A percentile compares a stretch with the other conserved stretches of the same genome.
Conservation (phyloP, 768 basidiomycete species). For the Lentinula guzmanii region DNA sequence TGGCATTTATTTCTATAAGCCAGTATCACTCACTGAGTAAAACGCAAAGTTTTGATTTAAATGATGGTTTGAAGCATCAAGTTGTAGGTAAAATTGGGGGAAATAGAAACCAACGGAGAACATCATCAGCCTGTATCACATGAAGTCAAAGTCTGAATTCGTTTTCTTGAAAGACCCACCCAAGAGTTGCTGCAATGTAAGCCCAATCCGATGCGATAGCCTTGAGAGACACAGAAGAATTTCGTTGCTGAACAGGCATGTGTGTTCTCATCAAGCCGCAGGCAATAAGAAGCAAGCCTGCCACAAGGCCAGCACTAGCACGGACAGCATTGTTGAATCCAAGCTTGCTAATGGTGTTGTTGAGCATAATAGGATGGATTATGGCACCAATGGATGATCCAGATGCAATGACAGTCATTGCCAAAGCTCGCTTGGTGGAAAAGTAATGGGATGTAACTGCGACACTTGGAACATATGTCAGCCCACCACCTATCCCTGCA, state of each 20-base stretch:
- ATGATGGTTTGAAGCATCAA: slow-evolving; percentile 23
- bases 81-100: slow-evolving; percentile 31
- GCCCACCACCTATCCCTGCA: slow-evolving; percentile 49
- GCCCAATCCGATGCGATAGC: slow-evolving; percentile 13
- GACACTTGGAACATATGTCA: slow-evolving; percentile 47
- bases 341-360: slow-evolving; percentile 23
- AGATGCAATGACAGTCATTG: slow-evolving; percentile 49
- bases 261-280: slow-evolving; percentile 33
- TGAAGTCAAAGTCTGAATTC: not conserved
- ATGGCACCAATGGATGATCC: slow-evolving; percentile 45
- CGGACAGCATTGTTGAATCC: slow-evolving; percentile 41
- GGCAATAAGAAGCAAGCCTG: slow-evolving; percentile 30
- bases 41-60: slow-evolving; percentile 25
- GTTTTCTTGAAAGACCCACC: slow-evolving; percentile 1
- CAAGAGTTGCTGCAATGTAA: slow-evolving; percentile 15
- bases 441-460: slow-evolving; percentile 51
- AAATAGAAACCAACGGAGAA: slow-evolving; percentile 19
- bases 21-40: slow-evolving; percentile 23
- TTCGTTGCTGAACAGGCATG: slow-evolving; percentile 12
- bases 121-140: slow-evolving; percentile 6
- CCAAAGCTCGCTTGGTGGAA: slow-evolving; percentile 36
- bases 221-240: slow-evolving; percentile 4
- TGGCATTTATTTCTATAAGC: not conserved
- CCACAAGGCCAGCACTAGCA: slow-evolving; percentile 31
- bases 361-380: slow-evolving; percentile 46